Conservation (phyloP, 2,329 filamentous ascomycete species). For the Catunica adiposa region DNA sequence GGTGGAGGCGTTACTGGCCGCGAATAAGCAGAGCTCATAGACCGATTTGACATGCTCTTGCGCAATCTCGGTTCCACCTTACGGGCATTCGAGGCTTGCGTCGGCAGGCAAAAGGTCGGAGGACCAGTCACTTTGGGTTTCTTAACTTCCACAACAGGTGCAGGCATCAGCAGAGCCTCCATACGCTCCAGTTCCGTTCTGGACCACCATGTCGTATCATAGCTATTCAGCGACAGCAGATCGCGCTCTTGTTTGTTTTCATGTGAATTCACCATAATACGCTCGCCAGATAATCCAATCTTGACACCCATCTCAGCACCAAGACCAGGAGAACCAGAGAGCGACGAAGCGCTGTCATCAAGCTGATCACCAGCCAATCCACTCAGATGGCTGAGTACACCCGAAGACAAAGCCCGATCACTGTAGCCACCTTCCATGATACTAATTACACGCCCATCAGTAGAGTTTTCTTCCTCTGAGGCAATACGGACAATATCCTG, state of each 20-base stretch:
- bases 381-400: constrained; percentile 76
- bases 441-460: constrained; percentile 76
- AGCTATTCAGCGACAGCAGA: constrained; percentile 25
- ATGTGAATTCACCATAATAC: background rate
- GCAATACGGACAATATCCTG: constrained; percentile 70
- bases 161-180: constrained; percentile 41
- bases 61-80: constrained; percentile 52
- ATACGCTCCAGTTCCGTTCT: constrained; percentile 48
- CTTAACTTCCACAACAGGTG: constrained; percentile 29
- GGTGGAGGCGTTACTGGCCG: constrained; percentile 48
- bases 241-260: constrained; percentile 12
- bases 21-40: constrained; percentile 23
- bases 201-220: constrained; percentile 61
- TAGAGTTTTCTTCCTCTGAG: constrained; percentile 57
- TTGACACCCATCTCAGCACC: constrained; percentile 42
- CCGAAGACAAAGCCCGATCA: constrained; percentile 74
- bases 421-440: constrained; percentile 94
- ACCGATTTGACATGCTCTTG: constrained; percentile 37
- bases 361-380: constrained; percentile 50
- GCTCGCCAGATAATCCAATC: constrained; percentile 21
- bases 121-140: constrained; percentile 37
- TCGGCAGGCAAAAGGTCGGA: constrained; percentile 73
- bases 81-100: constrained; percentile 72
- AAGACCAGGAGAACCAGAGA: constrained; percentile 24
- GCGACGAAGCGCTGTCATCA: constrained; percentile 15